Percentiles rank a stretch among this genome's conserved stretches.
These are phyloP conservation scores for Huntiella savannae DNA, from an alignment of 2,329 filamentous ascomycete species.

Conservation along the genomic window DNA sequence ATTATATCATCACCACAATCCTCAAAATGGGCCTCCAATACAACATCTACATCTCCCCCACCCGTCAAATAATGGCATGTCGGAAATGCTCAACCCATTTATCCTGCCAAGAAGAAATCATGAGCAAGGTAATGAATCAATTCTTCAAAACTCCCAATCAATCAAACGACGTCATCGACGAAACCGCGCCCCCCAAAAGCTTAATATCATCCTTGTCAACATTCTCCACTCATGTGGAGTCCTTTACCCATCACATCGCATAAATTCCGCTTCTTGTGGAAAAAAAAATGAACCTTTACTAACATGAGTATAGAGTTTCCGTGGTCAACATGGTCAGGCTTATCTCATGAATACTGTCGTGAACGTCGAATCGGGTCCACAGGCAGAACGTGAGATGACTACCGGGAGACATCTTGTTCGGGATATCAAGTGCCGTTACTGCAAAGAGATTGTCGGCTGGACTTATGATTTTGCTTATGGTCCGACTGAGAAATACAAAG, in stretches of 20 bases:
- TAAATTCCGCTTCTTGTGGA: not conserved
- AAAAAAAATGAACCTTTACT: not conserved
- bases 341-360: slow-evolving; percentile 92
- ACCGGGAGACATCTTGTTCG: slow-evolving; percentile 87
- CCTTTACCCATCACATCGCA: not conserved
- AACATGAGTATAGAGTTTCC: slow-evolving; percentile 55
- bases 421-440: slow-evolving; percentile 81
- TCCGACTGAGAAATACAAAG: slow-evolving; percentile 86
- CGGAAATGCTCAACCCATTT: slow-evolving; percentile 92
- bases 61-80: slow-evolving; percentile 69
- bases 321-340: slow-evolving; percentile 93
- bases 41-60: slow-evolving; percentile 75
- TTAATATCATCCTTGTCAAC: too few relatives aligned
- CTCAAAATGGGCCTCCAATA: slow-evolving; percentile 65
- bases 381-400: slow-evolving; percentile 95
- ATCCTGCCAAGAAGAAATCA: slow-evolving; percentile 87
- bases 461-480: slow-evolving; percentile 98
- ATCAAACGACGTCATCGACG: not conserved
- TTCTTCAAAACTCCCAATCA: not conserved
- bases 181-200: too few relatives aligned
- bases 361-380: slow-evolving; percentile 66
- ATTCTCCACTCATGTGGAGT: slow-evolving; percentile 16
- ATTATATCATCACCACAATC: too few relatives aligned
- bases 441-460: slow-evolving; percentile 87
- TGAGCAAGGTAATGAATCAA: slow-evolving; percentile 49